Evolutionary conservation across 208 protist genomes (phyloP).

Genomic region (Leptomonas seymouri): DNA sequence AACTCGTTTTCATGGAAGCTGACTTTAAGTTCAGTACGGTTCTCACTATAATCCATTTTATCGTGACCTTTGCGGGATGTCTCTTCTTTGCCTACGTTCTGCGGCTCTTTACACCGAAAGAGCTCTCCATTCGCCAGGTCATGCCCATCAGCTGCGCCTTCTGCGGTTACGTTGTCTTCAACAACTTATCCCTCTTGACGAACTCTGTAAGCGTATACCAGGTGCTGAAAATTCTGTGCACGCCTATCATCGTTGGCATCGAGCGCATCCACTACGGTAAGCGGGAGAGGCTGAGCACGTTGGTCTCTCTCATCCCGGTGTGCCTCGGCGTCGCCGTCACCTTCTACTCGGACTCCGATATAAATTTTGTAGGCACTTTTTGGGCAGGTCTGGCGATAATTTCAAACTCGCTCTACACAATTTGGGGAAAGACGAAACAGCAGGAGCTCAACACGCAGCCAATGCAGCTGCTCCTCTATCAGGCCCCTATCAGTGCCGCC

Average conservation of each 20-base stretch:
- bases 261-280: constrained; percentile 57
- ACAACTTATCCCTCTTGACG: constrained; percentile 84
- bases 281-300: constrained; percentile 39
- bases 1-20: constrained; percentile 56
- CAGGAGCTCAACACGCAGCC: constrained; percentile 69
- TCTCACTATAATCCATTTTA: constrained; percentile 78
- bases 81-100: constrained; percentile 45
- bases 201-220: constrained; percentile 90
- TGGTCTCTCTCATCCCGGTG: constrained; percentile 73
- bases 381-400: constrained; percentile 72
- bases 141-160: constrained; percentile 76
- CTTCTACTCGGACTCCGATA: constrained; percentile 61
- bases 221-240: constrained; percentile 85
- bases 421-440: constrained; percentile 92
- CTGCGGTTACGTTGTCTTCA: constrained; percentile 88
- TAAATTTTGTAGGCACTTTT: constrained; percentile 65
- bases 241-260: constrained; percentile 77
- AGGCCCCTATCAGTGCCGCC: constrained; percentile 75
- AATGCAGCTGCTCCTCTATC: constrained; percentile 91
- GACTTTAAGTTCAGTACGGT: constrained; percentile 68
- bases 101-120: constrained; percentile 43
- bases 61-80: constrained; percentile 68
- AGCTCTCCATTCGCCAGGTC: constrained; percentile 41
- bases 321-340: constrained; percentile 79
- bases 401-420: constrained; percentile 88